A percentile compares a stretch with the other conserved stretches of the same genome.
These are phyloP conservation scores for Eutypa lata DNA, from an alignment of 2,329 filamentous ascomycete genomes.

Conservation along the genomic window DNA sequence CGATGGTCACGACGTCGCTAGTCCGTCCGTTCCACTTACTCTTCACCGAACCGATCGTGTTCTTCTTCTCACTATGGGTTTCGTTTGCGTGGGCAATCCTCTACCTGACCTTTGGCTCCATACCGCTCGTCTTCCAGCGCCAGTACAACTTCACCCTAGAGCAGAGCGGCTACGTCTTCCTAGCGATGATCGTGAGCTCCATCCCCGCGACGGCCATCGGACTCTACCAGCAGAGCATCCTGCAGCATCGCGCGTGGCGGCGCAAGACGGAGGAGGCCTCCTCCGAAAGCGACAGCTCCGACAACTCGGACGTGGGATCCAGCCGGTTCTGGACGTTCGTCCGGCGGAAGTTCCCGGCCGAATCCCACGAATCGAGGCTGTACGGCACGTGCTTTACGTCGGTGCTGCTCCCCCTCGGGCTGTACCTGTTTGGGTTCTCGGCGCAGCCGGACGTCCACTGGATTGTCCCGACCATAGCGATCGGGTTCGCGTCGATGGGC, in stretches of 20 bases:
- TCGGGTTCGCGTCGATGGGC: conserved; percentile 75
- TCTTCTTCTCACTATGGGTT: conserved; percentile 87
- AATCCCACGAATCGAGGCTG: conserved; percentile 71
- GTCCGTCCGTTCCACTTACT: conserved; percentile 76
- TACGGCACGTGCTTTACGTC: conserved; percentile 81
- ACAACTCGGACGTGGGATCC: conserved; percentile 8
- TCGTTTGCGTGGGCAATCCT: conserved; percentile 87
- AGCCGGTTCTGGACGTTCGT: conserved; percentile 43
- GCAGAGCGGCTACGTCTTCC: conserved; percentile 69
- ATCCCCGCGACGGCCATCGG: conserved; percentile 65
- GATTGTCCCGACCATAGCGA: conserved; percentile 67
- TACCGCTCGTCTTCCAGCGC: conserved; percentile 72
- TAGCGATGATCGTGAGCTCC: conserved; percentile 66
- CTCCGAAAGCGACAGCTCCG: conserved; percentile 27
- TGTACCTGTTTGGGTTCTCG: conserved; percentile 80
- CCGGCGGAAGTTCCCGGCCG: conserved; percentile 43
- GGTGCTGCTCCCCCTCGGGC: conserved; percentile 70
- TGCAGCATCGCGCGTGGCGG: conserved; percentile 43
- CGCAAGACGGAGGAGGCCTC: conserved; percentile 19
- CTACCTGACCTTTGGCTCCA: conserved; percentile 78
- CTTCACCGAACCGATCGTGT: conserved; percentile 73
- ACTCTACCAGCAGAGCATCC: conserved; percentile 69
- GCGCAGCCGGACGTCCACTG: conserved; percentile 61
- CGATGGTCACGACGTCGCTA: conserved; percentile 71
- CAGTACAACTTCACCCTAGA: conserved; percentile 67